Conservation (phyloP, 768 basidiomycete genomes). For the Calocybe gangraenosa region DNA sequence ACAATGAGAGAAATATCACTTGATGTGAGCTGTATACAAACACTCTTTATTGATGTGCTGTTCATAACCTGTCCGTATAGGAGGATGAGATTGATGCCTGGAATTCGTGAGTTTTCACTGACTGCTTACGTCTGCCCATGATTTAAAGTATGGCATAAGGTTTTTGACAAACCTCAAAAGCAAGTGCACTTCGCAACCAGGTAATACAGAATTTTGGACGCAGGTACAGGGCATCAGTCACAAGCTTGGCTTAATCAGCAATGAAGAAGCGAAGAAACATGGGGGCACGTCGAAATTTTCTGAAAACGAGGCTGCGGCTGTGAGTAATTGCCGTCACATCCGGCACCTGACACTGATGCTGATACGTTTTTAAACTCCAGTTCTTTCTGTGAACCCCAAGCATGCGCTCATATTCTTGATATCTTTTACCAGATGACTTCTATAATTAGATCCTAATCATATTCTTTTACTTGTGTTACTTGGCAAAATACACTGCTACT, state of each 20-base stretch:
- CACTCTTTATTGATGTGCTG: background rate
- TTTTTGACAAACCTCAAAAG: slow-evolving; percentile 58
- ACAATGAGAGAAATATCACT: slow-evolving; percentile 63
- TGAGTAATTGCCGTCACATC: slow-evolving; percentile 24
- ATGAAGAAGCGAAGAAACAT: slow-evolving; percentile 53
- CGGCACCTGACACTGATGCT: background rate
- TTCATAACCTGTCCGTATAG: slow-evolving; percentile 26
- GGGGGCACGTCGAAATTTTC: slow-evolving; percentile 56
- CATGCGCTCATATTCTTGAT: too few species aligned
- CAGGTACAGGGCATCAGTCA: slow-evolving; percentile 47
- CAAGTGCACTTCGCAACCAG: slow-evolving; percentile 49
- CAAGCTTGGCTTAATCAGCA: slow-evolving; percentile 56
- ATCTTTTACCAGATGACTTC: too few species aligned
- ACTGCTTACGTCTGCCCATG: background rate
- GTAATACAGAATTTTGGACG: slow-evolving; percentile 68
- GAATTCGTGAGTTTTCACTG: slow-evolving; percentile 53
- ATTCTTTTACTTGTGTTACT: too few species aligned
- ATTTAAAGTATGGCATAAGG: slow-evolving; percentile 28
- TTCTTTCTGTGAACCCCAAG: too few species aligned
- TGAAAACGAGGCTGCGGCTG: slow-evolving; percentile 51
- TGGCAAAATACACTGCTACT: too few species aligned
- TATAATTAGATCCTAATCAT: too few species aligned
- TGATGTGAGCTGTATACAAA: slow-evolving; percentile 36
- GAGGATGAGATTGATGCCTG: slow-evolving; percentile 83
- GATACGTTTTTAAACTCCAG: background rate